Conservation (phyloP, 2,329 filamentous ascomycete genomes). For the Fusarium nanum region DNA sequence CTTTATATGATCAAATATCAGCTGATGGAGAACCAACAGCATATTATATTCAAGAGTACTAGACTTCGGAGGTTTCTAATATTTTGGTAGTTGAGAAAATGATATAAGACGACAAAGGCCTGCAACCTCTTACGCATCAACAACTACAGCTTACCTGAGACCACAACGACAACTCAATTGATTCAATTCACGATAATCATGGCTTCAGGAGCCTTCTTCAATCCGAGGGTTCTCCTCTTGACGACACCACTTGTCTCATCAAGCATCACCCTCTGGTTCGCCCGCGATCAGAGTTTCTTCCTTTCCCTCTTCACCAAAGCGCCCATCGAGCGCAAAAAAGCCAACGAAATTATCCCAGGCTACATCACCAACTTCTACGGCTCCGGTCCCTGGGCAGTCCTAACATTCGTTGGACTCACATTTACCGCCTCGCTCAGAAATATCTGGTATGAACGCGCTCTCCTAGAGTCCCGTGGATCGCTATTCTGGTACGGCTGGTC, state of each 20-base stretch:
- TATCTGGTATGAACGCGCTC: slow-evolving; percentile 39
- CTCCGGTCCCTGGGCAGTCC: slow-evolving; percentile 49
- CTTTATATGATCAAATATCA: not conserved
- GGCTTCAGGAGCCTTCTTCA: slow-evolving; percentile 54
- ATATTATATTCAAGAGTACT: not conserved
- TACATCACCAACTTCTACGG: slow-evolving; percentile 59
- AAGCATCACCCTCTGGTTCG: slow-evolving; percentile 59
- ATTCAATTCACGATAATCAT: slow-evolving; percentile 40
- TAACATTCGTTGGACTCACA: slow-evolving; percentile 52
- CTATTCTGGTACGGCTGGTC: slow-evolving; percentile 50
- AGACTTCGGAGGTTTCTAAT: slow-evolving; percentile 29
- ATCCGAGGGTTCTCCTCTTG: slow-evolving; percentile 54
- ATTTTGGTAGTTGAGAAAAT: not conserved
- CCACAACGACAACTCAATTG: not conserved
- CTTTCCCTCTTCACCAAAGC: slow-evolving; percentile 52
- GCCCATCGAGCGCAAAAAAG: slow-evolving; percentile 44
- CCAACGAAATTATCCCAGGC: slow-evolving; percentile 54
- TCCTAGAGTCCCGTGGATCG: slow-evolving; percentile 44
- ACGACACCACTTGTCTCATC: slow-evolving; percentile 60
- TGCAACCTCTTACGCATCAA: not conserved
- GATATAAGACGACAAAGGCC: slow-evolving; percentile 1
- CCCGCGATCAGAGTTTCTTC: slow-evolving; percentile 59
- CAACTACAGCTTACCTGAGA: not conserved
- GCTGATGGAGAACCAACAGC: slow-evolving; percentile 3
- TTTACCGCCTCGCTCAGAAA: slow-evolving; percentile 46